Evolutionary conservation across 257 asterid genomes (phyloP).

Genomic region (Gynochthodes officinalis): DNA sequence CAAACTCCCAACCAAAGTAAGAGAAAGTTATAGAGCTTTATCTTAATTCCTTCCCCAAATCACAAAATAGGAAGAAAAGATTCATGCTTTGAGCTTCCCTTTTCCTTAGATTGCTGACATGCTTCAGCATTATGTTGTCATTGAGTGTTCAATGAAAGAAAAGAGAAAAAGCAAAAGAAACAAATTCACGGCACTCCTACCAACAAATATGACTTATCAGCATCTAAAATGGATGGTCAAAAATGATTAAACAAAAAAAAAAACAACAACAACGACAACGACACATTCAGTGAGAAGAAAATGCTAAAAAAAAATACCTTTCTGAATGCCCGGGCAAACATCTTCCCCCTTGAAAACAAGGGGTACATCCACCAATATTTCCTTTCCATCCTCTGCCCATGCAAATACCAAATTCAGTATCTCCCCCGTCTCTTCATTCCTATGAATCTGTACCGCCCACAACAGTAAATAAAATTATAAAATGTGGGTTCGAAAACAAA

Average conservation of each 20-base stretch:
- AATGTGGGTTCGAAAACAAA: neutral
- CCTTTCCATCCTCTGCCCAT: slow-evolving; percentile 93
- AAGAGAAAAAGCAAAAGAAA: neutral
- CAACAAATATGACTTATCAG: too few relatives aligned
- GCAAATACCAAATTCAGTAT: slow-evolving; percentile 84
- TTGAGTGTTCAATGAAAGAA: neutral
- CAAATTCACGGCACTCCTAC: too few relatives aligned
- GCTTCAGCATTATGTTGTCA: neutral
- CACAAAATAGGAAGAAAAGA: too few relatives aligned
- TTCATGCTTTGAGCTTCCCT: neutral
- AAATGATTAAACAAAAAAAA: neutral
- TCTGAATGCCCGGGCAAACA: slow-evolving; percentile 79
- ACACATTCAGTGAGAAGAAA: neutral
- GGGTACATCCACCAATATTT: slow-evolving; percentile 77
- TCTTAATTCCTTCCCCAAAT: neutral
- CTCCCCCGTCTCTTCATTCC: slow-evolving; percentile 65
- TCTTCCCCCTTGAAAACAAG: slow-evolving; percentile 78
- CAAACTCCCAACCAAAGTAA: neutral
- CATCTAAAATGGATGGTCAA: too few relatives aligned
- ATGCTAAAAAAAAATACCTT: slow-evolving; percentile 50
- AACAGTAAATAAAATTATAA: neutral
- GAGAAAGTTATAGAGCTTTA: neutral
- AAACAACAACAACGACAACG: neutral
- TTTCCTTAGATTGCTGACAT: neutral
- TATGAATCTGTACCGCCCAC: slow-evolving; percentile 49